Evolutionary conservation across 2,329 filamentous ascomycete genomes (phyloP).

Genomic region (Fusarium keratoplasticum): DNA sequence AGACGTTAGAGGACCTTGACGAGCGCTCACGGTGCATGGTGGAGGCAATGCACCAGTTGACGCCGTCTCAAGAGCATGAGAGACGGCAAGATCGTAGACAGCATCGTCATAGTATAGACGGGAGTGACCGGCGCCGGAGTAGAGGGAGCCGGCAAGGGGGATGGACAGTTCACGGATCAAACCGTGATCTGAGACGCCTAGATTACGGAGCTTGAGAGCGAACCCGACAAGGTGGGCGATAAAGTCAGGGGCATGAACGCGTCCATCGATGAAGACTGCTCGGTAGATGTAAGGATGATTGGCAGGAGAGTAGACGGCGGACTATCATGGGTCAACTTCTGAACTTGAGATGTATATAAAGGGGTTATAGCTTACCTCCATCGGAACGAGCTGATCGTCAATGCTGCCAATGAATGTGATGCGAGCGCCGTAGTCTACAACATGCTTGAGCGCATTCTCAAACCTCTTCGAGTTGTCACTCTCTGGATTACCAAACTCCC

Average conservation of each 20-base stretch:
- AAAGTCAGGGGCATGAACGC: conserved; percentile 92
- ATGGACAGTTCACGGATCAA: conserved; percentile 90
- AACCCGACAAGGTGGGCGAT: conserved; percentile 94
- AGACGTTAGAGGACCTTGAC: conserved; percentile 54
- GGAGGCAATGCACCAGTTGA: conserved; percentile 56
- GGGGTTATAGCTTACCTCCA: conserved; percentile 72
- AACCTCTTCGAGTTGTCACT: conserved; percentile 88
- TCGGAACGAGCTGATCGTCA: conserved; percentile 93
- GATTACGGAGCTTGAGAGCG: conserved; percentile 90
- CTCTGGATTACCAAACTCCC: conserved; percentile 87
- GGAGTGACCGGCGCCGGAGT: conserved; percentile 92
- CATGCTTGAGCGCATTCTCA: conserved; percentile 77
- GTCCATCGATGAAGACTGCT: conserved; percentile 94
- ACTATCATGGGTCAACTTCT: conserved; percentile 59
- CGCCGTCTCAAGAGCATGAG: conserved; percentile 80
- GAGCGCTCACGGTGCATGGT: conserved; percentile 42
- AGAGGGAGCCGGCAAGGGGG: conserved; percentile 90
- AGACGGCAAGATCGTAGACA: conserved; percentile 83
- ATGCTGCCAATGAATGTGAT: conserved; percentile 94
- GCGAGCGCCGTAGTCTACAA: conserved; percentile 81
- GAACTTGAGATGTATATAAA: not conserved
- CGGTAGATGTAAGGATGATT: conserved; percentile 94
- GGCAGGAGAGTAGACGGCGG: conserved; percentile 86
- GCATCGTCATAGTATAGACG: conserved; percentile 89
- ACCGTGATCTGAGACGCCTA: conserved; percentile 92